phyloP scores from a whole-genome alignment of 176 grass and related monocot species.

The Oryza longistaminata region DNA sequence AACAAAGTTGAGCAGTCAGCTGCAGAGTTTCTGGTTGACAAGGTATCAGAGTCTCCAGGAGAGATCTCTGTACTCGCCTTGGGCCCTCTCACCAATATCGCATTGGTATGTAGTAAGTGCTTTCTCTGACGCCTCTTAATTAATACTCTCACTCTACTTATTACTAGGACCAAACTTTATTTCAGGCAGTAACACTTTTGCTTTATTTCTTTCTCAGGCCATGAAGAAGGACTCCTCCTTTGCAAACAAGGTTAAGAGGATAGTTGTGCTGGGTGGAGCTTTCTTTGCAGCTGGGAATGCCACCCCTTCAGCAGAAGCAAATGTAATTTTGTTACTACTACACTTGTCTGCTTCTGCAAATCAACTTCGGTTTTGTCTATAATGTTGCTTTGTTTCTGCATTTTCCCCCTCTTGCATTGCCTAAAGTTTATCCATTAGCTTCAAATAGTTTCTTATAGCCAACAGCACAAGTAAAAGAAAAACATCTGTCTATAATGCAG shows the following conservation, averaged over 20 bases:
- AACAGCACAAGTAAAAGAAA: too few species aligned
- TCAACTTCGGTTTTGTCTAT: neutral
- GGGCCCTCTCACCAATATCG: slow-evolving; percentile 84
- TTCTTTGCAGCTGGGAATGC: slow-evolving; percentile 71
- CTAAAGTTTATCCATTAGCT: neutral
- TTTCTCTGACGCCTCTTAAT: neutral
- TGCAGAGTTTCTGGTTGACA: slow-evolving; percentile 70
- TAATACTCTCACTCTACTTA: neutral
- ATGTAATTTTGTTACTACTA: slow-evolving; percentile 45
- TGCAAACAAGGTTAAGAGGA: slow-evolving; percentile 75
- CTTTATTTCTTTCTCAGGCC: slow-evolving; percentile 40
- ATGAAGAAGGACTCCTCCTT: slow-evolving; percentile 76
- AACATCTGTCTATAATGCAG: too few species aligned
- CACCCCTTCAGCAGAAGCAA: slow-evolving; percentile 91
- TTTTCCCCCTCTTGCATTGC: neutral
- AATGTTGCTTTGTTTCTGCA: neutral
- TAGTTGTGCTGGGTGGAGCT: slow-evolving; percentile 76
- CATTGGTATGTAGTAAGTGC: slow-evolving; percentile 45
- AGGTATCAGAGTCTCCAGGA: slow-evolving; percentile 64
- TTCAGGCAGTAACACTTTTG: neutral
- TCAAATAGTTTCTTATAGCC: neutral
- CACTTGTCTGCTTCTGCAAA: neutral
- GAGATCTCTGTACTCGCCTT: slow-evolving; percentile 80
- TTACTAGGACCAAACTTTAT: neutral
- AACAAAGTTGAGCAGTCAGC: slow-evolving; percentile 67